Evolutionary conservation across 1,284 basidiomycete genomes (phyloP).

Genomic region (Coniferiporia weirii): DNA sequence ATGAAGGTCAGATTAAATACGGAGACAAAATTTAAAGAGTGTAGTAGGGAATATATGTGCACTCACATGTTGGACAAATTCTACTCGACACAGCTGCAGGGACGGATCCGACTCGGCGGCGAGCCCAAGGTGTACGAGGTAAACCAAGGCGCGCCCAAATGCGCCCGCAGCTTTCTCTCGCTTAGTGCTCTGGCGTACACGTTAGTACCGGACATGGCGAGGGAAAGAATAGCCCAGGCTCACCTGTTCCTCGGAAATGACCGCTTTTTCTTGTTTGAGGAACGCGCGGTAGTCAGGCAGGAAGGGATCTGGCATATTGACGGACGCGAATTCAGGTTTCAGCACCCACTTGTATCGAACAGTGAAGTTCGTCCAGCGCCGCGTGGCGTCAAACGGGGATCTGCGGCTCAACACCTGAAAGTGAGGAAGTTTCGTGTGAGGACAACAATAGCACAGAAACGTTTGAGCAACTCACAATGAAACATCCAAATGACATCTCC

Average conservation of each 20-base stretch:
- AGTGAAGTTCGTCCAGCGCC: conserved; percentile 45
- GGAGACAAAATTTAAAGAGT: no score
- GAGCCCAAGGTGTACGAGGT: background rate
- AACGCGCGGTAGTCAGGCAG: conserved; percentile 9
- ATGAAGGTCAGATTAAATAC: no score
- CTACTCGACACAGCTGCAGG: conserved; percentile 10
- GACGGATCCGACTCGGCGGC: conserved; percentile 1
- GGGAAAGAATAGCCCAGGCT: background rate
- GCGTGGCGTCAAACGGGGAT: conserved; percentile 30
- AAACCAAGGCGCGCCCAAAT: background rate
- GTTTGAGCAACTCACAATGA: background rate
- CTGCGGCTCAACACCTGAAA: conserved; percentile 25
- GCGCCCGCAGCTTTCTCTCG: background rate
- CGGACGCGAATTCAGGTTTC: conserved; percentile 44
- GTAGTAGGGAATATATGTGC: no score
- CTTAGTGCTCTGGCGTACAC: background rate
- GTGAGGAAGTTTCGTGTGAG: no score
- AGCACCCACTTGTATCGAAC: conserved; percentile 76
- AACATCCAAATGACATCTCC: conserved; percentile 6
- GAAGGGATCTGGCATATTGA: conserved; percentile 27
- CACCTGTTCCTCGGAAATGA: background rate
- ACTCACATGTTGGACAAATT: conserved; percentile 11
- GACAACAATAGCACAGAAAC: no score
- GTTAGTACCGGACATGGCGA: background rate
- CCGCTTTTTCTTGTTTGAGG: conserved; percentile 1